phyloP scores from a whole-genome alignment of 257 asterid genomes.

The Plectranthus barbatus region DNA sequence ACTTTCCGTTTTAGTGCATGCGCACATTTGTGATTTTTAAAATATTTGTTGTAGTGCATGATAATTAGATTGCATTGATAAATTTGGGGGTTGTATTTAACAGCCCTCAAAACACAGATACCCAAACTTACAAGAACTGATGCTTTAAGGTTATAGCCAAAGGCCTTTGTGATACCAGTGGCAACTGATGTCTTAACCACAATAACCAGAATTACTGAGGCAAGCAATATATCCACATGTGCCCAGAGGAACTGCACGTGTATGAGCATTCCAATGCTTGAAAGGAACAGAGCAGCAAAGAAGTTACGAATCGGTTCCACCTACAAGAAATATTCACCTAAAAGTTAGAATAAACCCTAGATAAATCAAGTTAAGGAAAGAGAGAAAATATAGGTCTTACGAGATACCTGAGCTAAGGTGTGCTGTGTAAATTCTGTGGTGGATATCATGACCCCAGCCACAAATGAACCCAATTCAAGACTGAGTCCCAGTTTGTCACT shows the following conservation, averaged over 20 bases:
- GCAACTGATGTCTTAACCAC: conserved; percentile 77
- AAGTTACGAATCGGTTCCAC: conserved; percentile 96
- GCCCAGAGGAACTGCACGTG: conserved; percentile 91
- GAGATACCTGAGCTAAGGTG: conserved; percentile 72
- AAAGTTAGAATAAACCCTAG: background rate
- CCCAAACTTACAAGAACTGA: conserved; percentile 56
- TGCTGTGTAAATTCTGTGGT: conserved; percentile 80
- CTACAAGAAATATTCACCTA: conserved; percentile 34
- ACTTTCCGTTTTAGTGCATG: background rate
- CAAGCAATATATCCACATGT: conserved; percentile 92
- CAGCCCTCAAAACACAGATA: background rate
- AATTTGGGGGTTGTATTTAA: background rate
- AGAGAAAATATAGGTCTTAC: background rate
- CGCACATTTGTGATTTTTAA: background rate
- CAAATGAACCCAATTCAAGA: conserved; percentile 91
- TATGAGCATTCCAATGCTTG: conserved; percentile 97
- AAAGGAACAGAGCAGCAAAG: conserved; percentile 92
- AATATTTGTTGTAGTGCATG: background rate
- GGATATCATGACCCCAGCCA: conserved; percentile 91
- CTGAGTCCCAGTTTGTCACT: conserved; percentile 95
- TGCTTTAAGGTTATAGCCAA: conserved; percentile 70
- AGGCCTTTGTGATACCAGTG: conserved; percentile 58
- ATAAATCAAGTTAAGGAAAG: background rate
- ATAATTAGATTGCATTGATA: background rate
- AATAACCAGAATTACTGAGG: conserved; percentile 80